Evolutionary conservation across 1,139 yeast species (phyloP), one percentile per base, ranked within the genome.

Genomic region (Sugiyamaella novakii): DNA sequence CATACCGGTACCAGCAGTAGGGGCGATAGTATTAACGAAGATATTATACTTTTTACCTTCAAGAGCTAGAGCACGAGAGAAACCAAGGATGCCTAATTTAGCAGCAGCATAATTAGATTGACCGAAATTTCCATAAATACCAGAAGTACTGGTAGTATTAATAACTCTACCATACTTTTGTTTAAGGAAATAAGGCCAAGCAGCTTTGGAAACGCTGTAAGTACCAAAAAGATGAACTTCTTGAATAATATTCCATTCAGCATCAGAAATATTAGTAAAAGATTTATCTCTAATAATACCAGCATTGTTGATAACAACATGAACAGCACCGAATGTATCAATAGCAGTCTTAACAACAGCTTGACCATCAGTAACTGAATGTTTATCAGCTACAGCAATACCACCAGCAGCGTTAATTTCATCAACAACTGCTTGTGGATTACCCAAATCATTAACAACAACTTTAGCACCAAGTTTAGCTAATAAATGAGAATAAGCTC

Each of bases 1-100:
- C 98, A 92, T 92, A 55, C 95, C 92, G 45, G 98, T 91, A 66
- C 91, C 97, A 38, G 98, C 98, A 67, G 91, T 96, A 52, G 98
- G 98, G 41, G 98, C 98, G 68, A 89, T 84, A 43, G 82, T 78
- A 67, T 91, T 87, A 53, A 83, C 92, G 64, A 77, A 76, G 61
- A 92, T 87, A 65, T 84, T 83, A 64, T 74, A 67, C 70, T 80
- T 88, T 54, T 82, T 81, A 62, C 98, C 98, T 73, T 92, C 98
- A 58, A 86, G 76, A 21, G 98, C 97, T 56, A 88, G 69, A 37
- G 97, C 86, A 68, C 80, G 83, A 28, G 96, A 77, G 62, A 92
- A 79, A 29, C 96, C 96, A 47, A 89, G 71, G 55, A 92, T 82
- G 27, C 91, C 98, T 52, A 87, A 81, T 74, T 92, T 92, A 46